Evolutionary conservation across 139 green algal species (phyloP).

Genomic region (Closterium sp.): DNA sequence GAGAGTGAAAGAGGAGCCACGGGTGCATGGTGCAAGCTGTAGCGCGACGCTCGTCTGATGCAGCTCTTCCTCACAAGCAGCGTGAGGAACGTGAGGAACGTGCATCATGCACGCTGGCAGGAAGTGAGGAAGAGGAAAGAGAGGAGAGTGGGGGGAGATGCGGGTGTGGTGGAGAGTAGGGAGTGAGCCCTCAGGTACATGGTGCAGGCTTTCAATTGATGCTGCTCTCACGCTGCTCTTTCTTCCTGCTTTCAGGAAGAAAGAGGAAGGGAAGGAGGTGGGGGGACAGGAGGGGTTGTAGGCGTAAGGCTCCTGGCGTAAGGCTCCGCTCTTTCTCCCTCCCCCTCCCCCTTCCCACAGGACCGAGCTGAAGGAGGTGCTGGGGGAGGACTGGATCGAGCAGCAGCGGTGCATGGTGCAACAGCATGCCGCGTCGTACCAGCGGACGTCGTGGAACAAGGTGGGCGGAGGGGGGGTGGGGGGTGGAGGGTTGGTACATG

Average conservation of each 20-base stretch:
- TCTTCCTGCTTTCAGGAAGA: too few species aligned
- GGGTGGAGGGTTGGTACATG: too few species aligned
- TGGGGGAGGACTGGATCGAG: slow-evolving; percentile 39
- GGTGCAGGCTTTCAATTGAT: too few species aligned
- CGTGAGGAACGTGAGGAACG: too few species aligned
- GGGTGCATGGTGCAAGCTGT: neutral
- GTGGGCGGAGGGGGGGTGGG: neutral
- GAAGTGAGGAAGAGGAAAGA: slow-evolving; percentile 11
- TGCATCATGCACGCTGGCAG: slow-evolving; percentile 36
- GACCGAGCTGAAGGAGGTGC: slow-evolving; percentile 17
- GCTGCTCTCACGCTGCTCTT: too few species aligned
- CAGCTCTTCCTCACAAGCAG: slow-evolving; percentile 37
- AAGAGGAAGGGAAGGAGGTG: too few species aligned
- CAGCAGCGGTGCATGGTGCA: neutral
- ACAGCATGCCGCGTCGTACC: neutral
- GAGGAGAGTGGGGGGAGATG: too few species aligned
- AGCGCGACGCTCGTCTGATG: neutral
- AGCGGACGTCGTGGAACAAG: slow-evolving; percentile 13
- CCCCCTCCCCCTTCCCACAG: neutral
- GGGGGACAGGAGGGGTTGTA: too few species aligned
- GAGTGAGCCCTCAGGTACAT: too few species aligned
- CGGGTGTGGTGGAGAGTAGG: too few species aligned
- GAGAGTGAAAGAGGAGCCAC: neutral
- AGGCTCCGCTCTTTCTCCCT: neutral
- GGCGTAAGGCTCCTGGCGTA: neutral